Conservation (phyloP, 2,329 filamentous ascomycete genomes). For the Colletotrichum sansevieriae region DNA sequence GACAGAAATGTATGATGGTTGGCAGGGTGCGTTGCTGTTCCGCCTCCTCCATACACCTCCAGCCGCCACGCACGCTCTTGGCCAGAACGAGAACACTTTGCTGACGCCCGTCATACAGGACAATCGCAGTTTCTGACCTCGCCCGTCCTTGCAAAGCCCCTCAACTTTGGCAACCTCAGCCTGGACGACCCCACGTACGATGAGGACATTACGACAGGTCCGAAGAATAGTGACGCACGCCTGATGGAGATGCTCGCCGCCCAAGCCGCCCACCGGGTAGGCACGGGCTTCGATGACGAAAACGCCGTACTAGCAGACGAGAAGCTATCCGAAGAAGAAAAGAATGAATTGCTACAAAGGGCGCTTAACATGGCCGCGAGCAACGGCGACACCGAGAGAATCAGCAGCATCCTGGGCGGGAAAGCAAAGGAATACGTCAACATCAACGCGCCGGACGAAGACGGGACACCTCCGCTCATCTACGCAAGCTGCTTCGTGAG, state of each 20-base stretch:
- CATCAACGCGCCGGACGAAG: slow-evolving; percentile 89
- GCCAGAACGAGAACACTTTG: slow-evolving; percentile 1
- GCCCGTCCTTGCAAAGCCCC: slow-evolving; percentile 84
- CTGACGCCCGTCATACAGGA: slow-evolving; percentile 64
- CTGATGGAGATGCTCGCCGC: slow-evolving; percentile 97
- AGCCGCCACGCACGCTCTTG: not conserved
- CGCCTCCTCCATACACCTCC: slow-evolving; percentile 8
- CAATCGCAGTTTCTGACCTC: slow-evolving; percentile 96
- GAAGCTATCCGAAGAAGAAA: slow-evolving; percentile 80
- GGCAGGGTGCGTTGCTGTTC: slow-evolving; percentile 78
- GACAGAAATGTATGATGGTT: slow-evolving; percentile 98
- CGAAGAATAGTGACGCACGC: slow-evolving; percentile 83
- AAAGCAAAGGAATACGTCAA: slow-evolving; percentile 82
- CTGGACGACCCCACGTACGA: slow-evolving; percentile 84
- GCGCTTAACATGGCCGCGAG: slow-evolving; percentile 94
- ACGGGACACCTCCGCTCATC: slow-evolving; percentile 95
- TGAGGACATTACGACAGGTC: slow-evolving; percentile 66
- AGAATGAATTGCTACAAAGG: slow-evolving; percentile 85
- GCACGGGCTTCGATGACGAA: slow-evolving; percentile 80
- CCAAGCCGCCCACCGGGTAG: slow-evolving; percentile 87
- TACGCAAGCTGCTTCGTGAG: slow-evolving; percentile 97
- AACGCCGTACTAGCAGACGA: slow-evolving; percentile 82
- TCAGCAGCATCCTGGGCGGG: slow-evolving; percentile 81
- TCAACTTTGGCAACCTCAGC: slow-evolving; percentile 84
- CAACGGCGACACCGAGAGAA: slow-evolving; percentile 89